Evolutionary conservation across 2,329 filamentous ascomycete species (phyloP).

Genomic region (Clarireedia hainanense): DNA sequence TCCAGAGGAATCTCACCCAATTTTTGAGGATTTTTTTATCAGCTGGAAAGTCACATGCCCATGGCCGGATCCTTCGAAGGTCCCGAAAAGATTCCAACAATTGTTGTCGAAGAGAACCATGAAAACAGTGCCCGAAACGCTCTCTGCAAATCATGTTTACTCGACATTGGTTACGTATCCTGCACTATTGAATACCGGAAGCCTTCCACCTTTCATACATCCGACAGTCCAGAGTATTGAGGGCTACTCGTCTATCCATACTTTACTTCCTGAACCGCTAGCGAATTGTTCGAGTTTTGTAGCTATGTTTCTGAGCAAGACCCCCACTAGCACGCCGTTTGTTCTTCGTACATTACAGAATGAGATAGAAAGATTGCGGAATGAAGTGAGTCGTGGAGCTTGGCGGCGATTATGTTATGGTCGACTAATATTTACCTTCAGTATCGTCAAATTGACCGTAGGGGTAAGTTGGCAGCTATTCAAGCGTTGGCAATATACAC

Average conservation of each 20-base stretch:
- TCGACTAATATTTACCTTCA: neutral
- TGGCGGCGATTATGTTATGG: neutral
- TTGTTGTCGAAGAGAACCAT: neutral
- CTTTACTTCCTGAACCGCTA: neutral
- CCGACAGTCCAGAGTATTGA: neutral
- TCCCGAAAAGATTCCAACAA: neutral
- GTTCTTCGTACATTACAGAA: neutral
- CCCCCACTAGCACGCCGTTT: neutral
- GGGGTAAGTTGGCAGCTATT: neutral
- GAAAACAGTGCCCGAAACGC: neutral
- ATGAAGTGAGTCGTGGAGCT: neutral
- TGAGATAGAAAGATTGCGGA: neutral
- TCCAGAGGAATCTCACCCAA: neutral
- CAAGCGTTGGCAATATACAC: neutral
- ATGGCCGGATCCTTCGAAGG: neutral
- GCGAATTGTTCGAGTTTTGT: neutral
- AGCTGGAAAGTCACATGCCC: neutral
- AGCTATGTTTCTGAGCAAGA: neutral
- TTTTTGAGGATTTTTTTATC: neutral
- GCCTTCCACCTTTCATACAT: neutral
- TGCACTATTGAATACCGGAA: neutral
- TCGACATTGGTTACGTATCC: neutral
- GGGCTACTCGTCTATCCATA: neutral
- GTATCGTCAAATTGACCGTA: neutral
- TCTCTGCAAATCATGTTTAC: neutral